Conservation (phyloP, 108 stramenopile genomes). For the Pinguiococcus pyrenoidosus region DNA sequence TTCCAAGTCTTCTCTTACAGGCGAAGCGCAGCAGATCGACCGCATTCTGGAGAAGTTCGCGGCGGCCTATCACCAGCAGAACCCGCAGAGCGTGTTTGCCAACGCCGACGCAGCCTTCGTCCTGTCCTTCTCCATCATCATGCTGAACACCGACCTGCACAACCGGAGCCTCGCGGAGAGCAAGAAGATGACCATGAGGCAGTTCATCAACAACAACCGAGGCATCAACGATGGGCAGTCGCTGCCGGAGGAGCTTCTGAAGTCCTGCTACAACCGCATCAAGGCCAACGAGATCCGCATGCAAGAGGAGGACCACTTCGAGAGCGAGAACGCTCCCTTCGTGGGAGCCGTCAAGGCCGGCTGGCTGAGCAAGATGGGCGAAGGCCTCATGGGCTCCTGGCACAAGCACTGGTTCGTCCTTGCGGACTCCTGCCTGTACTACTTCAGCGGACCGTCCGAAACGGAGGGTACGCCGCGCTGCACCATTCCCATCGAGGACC, state of each 20-base stretch:
- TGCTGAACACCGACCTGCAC: slow-evolving; percentile 94
- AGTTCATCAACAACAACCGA: slow-evolving; percentile 72
- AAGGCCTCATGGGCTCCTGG: slow-evolving; percentile 13
- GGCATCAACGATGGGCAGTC: slow-evolving; percentile 42
- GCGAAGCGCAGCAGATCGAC: slow-evolving; percentile 91
- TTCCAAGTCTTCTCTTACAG: too few relatives aligned
- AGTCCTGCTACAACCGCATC: slow-evolving; percentile 46
- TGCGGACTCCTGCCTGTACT: slow-evolving; percentile 24
- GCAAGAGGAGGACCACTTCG: slow-evolving; percentile 31
- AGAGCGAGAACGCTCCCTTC: slow-evolving; percentile 28
- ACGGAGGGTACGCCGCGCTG: slow-evolving; percentile 23
- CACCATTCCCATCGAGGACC: slow-evolving; percentile 22
- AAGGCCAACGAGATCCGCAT: slow-evolving; percentile 48
- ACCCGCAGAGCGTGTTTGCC: slow-evolving; percentile 54
- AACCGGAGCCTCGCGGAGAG: slow-evolving; percentile 46
- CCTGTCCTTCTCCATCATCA: slow-evolving; percentile 84
- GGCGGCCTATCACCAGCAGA: slow-evolving; percentile 81
- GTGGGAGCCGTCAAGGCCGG: slow-evolving; percentile 26
- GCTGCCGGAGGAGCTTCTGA: slow-evolving; percentile 40
- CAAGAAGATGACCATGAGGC: slow-evolving; percentile 65
- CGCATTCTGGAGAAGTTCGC: slow-evolving; percentile 64
- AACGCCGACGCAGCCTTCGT: slow-evolving; percentile 78
- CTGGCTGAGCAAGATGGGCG: slow-evolving; percentile 33
- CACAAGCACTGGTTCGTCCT: slow-evolving; percentile 35
- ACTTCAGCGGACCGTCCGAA: slow-evolving; percentile 19